phyloP scores from a whole-genome alignment of 768 basidiomycete genomes.

The Tulasnella sp. region DNA sequence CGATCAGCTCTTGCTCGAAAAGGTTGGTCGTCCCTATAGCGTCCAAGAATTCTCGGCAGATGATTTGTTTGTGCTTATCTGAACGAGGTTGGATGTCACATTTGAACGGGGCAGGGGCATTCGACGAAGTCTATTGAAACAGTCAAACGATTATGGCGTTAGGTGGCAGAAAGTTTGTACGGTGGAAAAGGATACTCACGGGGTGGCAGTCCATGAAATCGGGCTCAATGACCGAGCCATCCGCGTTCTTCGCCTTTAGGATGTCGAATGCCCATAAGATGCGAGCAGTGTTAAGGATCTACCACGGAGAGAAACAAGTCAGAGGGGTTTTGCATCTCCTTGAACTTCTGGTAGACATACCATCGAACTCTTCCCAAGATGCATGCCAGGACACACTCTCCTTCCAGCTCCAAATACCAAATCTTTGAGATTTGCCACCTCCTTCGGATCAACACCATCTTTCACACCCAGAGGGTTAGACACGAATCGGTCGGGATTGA shows the following conservation, averaged over 20 bases:
- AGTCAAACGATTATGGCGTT: background rate
- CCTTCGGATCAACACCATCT: background rate
- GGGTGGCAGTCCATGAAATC: conserved; percentile 5
- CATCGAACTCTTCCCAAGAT: background rate
- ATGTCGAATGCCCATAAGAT: conserved; percentile 12
- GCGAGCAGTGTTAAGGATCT: conserved; percentile 1
- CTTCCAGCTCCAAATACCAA: conserved; percentile 13
- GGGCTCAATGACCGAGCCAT: background rate
- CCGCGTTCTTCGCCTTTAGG: conserved; percentile 1
- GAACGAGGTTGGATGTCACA: background rate
- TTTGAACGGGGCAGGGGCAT: conserved; percentile 3
- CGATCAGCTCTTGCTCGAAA: conserved; percentile 1
- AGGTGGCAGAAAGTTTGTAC: background rate
- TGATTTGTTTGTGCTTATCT: background rate
- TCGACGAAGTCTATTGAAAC: background rate
- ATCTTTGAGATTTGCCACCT: conserved; percentile 2
- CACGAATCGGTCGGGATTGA: conserved; percentile 45
- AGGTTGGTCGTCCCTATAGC: background rate
- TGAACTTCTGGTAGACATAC: background rate
- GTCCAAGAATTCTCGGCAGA: conserved; percentile 1
- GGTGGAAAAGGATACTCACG: background rate
- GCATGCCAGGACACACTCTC: conserved; percentile 8
- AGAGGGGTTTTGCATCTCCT: background rate
- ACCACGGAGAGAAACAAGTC: background rate
- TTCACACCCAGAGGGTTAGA: conserved; percentile 22